phyloP scores from a whole-genome alignment of 305 asterid genomes.

The Fraxinus latifolia region DNA sequence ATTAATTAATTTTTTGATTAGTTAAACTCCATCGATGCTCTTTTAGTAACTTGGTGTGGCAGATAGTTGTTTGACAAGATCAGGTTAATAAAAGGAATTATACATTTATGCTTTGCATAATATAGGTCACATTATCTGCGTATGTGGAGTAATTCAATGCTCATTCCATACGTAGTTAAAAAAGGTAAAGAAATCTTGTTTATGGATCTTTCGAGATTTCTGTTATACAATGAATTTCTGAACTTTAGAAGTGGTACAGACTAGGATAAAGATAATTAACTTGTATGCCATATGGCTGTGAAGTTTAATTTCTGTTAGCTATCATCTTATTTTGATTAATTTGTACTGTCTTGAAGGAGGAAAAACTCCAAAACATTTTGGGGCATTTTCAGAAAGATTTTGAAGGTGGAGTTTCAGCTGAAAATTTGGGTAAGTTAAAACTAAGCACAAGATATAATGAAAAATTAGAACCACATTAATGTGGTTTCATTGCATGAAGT shows the following conservation, averaged over 20 bases:
- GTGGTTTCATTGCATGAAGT: conserved; percentile 21
- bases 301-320: conserved; percentile 3
- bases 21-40: conserved; percentile 21
- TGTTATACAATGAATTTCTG: conserved; percentile 14
- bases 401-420: conserved; percentile 98
- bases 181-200: conserved; percentile 9
- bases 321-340: conserved; percentile 20
- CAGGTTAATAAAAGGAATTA: background rate
- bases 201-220: background rate
- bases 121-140: background rate
- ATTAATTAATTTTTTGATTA: conserved; percentile 20
- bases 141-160: conserved; percentile 14
- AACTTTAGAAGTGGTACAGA: conserved; percentile 7
- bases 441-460: conserved; percentile 19
- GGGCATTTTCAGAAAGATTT: conserved; percentile 98
- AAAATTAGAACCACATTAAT: background rate
- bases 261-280: background rate
- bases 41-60: conserved; percentile 21
- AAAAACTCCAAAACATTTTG: conserved; percentile 76
- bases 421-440: conserved; percentile 81
- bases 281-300: background rate
- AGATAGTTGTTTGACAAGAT: background rate
- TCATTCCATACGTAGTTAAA: conserved; percentile 2
- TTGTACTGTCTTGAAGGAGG: conserved; percentile 59
- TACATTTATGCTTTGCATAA: conserved; percentile 20